A percentile compares a stretch with the other conserved stretches of the same genome.
Conservation (phyloP, 2,329 filamentous ascomycete species). For the Endoconidiophora polonica region DNA sequence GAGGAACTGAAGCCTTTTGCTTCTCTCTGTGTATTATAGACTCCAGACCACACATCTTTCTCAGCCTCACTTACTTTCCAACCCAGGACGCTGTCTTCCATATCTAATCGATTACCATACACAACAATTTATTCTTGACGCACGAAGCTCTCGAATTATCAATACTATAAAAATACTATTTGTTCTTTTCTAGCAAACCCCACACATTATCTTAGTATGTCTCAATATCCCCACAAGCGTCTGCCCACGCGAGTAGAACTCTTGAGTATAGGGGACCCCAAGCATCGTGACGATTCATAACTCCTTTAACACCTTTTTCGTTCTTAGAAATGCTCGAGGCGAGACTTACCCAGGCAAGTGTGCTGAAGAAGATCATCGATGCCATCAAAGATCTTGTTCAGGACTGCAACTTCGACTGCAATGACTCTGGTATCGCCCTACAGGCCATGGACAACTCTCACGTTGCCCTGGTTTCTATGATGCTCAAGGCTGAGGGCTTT, state of each 20-base stretch:
- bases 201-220: constrained; percentile 9
- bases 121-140: no score
- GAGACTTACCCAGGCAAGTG: constrained; percentile 80
- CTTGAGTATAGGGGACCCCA: not conserved
- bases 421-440: constrained; percentile 94
- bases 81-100: not conserved
- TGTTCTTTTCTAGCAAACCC: not conserved
- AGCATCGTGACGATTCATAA: not conserved
- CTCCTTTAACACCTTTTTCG: constrained; percentile 6
- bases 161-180: not conserved
- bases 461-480: constrained; percentile 96
- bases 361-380: constrained; percentile 97
- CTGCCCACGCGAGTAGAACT: not conserved
- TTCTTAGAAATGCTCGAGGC: constrained; percentile 69
- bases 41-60: not conserved
- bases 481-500: constrained; percentile 91
- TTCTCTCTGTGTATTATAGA: not conserved
- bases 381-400: constrained; percentile 98
- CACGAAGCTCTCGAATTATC: no score
- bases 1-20: not conserved
- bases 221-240: not conserved
- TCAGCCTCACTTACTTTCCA: constrained; percentile 3
- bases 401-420: constrained; percentile 99
- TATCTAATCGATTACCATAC: not conserved
- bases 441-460: constrained; percentile 99